Conservation (phyloP, 495 filamentous ascomycete genomes). For the Elaphomyces granulatus region DNA sequence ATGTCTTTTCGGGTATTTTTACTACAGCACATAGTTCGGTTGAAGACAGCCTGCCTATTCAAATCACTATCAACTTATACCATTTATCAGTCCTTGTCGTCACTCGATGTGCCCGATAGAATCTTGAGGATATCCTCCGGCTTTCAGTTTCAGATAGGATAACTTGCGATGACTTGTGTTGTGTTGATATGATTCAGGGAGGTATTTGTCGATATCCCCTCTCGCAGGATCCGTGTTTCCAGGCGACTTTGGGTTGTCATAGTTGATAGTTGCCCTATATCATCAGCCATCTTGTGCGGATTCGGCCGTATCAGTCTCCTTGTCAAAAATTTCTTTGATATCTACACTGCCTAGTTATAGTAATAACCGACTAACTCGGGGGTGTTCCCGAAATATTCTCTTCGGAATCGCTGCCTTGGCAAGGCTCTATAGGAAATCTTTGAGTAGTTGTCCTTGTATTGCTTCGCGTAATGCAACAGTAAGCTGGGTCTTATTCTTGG, state of each 20-base stretch:
- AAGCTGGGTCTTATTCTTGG: constrained; percentile 22
- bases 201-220: constrained; percentile 23
- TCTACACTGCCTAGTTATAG: no score
- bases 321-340: no score
- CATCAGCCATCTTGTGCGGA: constrained; percentile 28
- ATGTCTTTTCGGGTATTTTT: no score
- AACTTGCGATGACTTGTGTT: no score
- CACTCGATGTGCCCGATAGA: no score
- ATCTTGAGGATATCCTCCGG: no score
- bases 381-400: constrained; percentile 9
- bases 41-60: no score
- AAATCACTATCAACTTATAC: no score
- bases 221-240: constrained; percentile 14
- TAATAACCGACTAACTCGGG: no score
- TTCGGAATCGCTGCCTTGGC: constrained; percentile 8
- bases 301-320: constrained; percentile 8
- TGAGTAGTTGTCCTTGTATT: constrained; percentile 6
- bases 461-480: constrained; percentile 12
- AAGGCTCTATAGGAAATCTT: constrained; percentile 12
- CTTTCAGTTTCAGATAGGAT: no score
- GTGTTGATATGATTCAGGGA: constrained; percentile 19
- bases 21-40: no score
- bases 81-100: no score
- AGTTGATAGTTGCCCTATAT: constrained; percentile 28
- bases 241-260: constrained; percentile 11